Percentiles rank a stretch among this genome's conserved stretches.
Evolutionary conservation across 768 basidiomycete genomes (phyloP).

Genomic region (Kwoniella botswanensis): DNA sequence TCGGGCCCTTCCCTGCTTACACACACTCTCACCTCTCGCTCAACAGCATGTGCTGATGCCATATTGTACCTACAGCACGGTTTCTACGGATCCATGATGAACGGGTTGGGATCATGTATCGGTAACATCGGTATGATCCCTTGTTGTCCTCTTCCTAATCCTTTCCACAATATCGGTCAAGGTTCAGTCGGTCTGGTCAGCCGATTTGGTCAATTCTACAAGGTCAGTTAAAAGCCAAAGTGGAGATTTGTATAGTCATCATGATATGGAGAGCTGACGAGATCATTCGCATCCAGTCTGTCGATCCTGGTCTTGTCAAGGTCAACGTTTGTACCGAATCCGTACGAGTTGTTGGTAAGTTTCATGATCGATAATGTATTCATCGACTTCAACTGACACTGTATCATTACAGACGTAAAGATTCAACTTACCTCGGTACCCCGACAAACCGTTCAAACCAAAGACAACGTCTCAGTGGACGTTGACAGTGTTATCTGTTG

Average conservation of each 20-base stretch:
- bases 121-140: conserved; percentile 78
- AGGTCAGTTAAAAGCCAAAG: conserved; percentile 46
- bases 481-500: conserved; percentile 68
- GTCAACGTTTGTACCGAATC: conserved; percentile 94
- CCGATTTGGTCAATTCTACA: conserved; percentile 95
- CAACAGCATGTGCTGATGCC: not conserved
- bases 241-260: not conserved
- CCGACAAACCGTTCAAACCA: conserved; percentile 74
- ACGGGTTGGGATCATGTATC: conserved; percentile 69
- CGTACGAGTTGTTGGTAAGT: conserved; percentile 71
- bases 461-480: conserved; percentile 94
- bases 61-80: conserved; percentile 65
- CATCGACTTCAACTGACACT: not conserved
- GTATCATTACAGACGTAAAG: conserved; percentile 70
- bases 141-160: conserved; percentile 67
- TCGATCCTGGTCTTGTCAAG: conserved; percentile 87
- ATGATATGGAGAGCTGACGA: not conserved
- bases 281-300: conserved; percentile 60
- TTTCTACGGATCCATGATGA: conserved; percentile 79
- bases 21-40: not conserved
- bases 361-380: not conserved
- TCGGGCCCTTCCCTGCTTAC: not conserved
- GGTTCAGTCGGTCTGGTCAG: conserved; percentile 67
- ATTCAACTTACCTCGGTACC: conserved; percentile 76
- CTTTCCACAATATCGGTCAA: conserved; percentile 64